These are phyloP conservation scores for Fraxinus sp. DNA, from an alignment of 305 asterid genomes.

Conservation along the genomic window DNA sequence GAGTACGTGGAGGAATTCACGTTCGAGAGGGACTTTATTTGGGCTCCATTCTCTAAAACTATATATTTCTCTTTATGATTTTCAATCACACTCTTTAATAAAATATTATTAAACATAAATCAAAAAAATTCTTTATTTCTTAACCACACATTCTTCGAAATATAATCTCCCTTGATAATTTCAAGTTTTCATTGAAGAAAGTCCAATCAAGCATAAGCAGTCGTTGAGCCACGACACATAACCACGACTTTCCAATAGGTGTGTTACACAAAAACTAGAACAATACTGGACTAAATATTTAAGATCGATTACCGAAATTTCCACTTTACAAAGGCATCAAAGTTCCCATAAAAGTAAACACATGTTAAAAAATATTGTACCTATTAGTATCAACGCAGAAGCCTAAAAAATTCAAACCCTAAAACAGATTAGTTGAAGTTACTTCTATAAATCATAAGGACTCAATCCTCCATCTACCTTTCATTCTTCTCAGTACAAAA, in stretches of 20 bases:
- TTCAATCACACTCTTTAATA: too few species aligned
- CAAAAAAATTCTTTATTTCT: too few species aligned
- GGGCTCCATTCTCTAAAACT: too few species aligned
- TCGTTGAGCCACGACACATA: neutral
- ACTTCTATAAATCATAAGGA: too few species aligned
- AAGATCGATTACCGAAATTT: neutral
- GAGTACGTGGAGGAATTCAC: neutral
- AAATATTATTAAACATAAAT: too few species aligned
- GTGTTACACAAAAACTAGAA: too few species aligned
- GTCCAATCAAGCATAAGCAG: neutral
- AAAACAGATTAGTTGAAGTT: neutral
- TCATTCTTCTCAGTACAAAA: too few species aligned
- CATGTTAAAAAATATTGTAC: neutral
- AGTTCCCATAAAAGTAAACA: neutral
- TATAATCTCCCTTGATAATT: neutral
- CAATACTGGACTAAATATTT: neutral
- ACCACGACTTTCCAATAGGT: neutral
- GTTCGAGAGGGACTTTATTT: neutral
- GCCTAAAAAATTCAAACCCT: neutral
- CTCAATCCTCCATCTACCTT: neutral
- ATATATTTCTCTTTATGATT: too few species aligned
- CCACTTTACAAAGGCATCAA: neutral
- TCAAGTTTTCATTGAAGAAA: neutral
- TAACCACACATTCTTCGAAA: too few species aligned
- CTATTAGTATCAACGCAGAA: neutral